A percentile compares a stretch with the other conserved stretches of the same genome.
Evolutionary conservation across 2,329 filamentous ascomycete species (phyloP).

Genomic region (Aureobasidium melanogenum): DNA sequence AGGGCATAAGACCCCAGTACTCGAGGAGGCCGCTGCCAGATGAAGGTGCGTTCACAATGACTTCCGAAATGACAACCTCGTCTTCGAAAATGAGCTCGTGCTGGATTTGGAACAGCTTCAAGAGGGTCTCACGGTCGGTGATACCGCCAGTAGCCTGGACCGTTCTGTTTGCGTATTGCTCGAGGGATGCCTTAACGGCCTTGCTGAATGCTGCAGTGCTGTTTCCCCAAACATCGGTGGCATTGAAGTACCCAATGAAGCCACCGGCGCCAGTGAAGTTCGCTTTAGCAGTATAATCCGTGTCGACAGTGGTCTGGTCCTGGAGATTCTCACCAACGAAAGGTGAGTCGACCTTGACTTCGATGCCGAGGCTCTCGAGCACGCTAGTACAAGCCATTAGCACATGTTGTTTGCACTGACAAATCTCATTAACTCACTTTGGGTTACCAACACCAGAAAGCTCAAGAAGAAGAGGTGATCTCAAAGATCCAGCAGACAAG

Average conservation of each 20-base stretch:
- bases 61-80: slow-evolving; percentile 38
- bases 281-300: slow-evolving; percentile 17
- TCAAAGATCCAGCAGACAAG: slow-evolving; percentile 28
- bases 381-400: slow-evolving; percentile 18
- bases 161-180: slow-evolving; percentile 20
- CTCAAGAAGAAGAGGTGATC: slow-evolving; percentile 28
- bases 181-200: slow-evolving; percentile 20
- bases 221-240: slow-evolving; percentile 27
- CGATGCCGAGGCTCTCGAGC: slow-evolving; percentile 22
- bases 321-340: slow-evolving; percentile 29
- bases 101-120: slow-evolving; percentile 39
- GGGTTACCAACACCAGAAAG: slow-evolving; percentile 29
- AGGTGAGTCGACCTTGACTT: slow-evolving; percentile 23
- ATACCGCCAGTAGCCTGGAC: slow-evolving; percentile 22
- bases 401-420: slow-evolving; percentile 25
- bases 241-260: slow-evolving; percentile 27
- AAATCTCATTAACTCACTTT: background rate
- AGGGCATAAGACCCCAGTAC: slow-evolving; percentile 29
- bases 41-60: slow-evolving; percentile 29
- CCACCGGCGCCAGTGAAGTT: slow-evolving; percentile 27
- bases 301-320: slow-evolving; percentile 18
- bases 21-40: slow-evolving; percentile 24
- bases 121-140: slow-evolving; percentile 35
- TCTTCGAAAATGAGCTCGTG: slow-evolving; percentile 42
- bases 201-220: slow-evolving; percentile 16